A percentile compares a stretch with the other conserved stretches of the same genome.
phyloP scores from a whole-genome alignment of 106 monocot species.

The Dioscorea zingiberensis region DNA sequence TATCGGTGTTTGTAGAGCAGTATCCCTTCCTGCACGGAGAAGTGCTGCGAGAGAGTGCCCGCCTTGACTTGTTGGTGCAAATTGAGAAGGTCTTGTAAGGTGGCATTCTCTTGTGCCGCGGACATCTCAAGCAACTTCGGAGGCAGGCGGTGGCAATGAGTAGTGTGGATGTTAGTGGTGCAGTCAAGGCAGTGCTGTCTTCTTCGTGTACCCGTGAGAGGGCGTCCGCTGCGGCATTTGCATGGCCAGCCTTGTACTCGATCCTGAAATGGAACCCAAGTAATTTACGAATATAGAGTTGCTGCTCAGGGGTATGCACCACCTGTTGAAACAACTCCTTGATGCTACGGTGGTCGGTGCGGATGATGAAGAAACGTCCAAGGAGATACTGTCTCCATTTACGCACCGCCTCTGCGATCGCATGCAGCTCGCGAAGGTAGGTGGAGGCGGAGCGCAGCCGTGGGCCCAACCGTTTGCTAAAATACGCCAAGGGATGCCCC shows the following conservation, averaged over 20 bases:
- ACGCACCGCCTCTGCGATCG: background rate
- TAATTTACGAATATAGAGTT: background rate
- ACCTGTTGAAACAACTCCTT: background rate
- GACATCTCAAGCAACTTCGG: background rate
- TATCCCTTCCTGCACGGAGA: background rate
- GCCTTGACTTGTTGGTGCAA: background rate
- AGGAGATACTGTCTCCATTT: conserved; percentile 3
- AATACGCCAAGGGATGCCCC: background rate
- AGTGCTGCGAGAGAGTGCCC: background rate
- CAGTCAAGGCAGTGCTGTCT: background rate
- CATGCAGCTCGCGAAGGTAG: too few relatives aligned
- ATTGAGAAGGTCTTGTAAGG: background rate
- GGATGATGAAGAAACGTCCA: background rate
- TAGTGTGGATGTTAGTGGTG: too few relatives aligned
- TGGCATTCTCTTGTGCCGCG: too few relatives aligned
- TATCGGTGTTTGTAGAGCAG: too few relatives aligned
- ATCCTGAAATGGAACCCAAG: too few relatives aligned
- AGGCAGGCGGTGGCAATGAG: background rate
- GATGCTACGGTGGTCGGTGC: too few relatives aligned
- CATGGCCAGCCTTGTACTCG: background rate
- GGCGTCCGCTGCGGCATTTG: background rate
- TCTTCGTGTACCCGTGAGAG: background rate
- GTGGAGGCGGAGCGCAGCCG: too few relatives aligned
- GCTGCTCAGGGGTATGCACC: background rate
- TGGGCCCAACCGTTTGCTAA: background rate